phyloP scores from a whole-genome alignment of 2,329 filamentous ascomycete species.

The Lasiodiplodia sp. region DNA sequence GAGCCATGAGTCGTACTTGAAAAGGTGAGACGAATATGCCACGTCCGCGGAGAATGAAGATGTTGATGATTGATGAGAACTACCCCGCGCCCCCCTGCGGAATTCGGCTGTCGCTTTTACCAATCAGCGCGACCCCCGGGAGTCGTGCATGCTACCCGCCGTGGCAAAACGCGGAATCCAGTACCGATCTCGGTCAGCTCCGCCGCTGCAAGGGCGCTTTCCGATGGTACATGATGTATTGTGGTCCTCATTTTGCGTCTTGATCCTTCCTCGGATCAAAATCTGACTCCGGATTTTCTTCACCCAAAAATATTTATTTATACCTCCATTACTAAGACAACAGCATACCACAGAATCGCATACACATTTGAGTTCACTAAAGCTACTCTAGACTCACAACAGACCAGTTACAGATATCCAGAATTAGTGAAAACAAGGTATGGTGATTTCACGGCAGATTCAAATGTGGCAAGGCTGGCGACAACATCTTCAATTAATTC shows the following conservation, averaged over 20 bases:
- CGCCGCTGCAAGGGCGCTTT: background rate
- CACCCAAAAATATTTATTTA: too few species aligned
- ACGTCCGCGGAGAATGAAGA: background rate
- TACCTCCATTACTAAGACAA: too few species aligned
- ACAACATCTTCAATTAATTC: background rate
- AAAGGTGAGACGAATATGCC: background rate
- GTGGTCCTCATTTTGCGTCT: background rate
- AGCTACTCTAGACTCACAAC: background rate
- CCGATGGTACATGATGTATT: background rate
- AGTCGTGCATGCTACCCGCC: background rate
- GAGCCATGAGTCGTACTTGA: background rate
- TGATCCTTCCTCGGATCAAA: too few species aligned
- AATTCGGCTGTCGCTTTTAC: background rate
- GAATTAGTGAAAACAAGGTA: background rate
- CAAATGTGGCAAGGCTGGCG: background rate
- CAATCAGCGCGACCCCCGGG: background rate
- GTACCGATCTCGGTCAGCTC: background rate
- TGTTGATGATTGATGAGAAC: background rate
- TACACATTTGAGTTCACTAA: too few species aligned
- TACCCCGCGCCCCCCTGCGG: constrained; percentile 1
- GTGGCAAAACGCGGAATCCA: background rate
- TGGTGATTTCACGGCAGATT: background rate
- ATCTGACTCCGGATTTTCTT: too few species aligned
- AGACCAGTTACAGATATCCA: too few species aligned
- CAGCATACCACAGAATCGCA: too few species aligned